These are phyloP conservation scores for Thuidium tamariscinum DNA, from an alignment of 225 moss, liverwort and hornwort genomes.

Conservation along the genomic window DNA sequence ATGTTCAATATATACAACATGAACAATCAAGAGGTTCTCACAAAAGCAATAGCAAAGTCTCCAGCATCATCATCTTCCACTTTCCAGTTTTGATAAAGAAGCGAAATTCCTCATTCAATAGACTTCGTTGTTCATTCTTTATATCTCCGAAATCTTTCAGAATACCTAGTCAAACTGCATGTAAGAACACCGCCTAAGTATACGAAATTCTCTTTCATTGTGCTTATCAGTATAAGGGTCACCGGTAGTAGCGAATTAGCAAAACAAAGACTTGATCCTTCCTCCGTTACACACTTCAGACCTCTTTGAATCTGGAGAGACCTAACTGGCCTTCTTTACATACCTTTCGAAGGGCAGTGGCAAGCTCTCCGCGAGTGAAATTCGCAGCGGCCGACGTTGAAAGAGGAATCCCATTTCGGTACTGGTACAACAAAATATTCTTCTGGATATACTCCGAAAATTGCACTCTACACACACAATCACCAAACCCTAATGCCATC, in stretches of 20 bases:
- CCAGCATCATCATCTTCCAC: conserved; percentile 1
- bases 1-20: background rate
- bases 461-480: conserved; percentile 54
- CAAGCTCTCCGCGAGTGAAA: conserved; percentile 86
- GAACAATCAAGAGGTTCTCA: background rate
- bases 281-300: background rate
- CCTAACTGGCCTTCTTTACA: background rate
- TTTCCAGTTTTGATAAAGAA: background rate
- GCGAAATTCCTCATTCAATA: background rate
- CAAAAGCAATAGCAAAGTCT: background rate
- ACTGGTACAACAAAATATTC: conserved; percentile 79
- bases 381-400: conserved; percentile 91
- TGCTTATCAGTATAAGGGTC: background rate
- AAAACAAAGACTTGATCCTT: background rate
- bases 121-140: background rate
- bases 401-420: conserved; percentile 78
- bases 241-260: background rate
- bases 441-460: conserved; percentile 96
- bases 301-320: background rate
- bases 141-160: background rate
- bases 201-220: background rate
- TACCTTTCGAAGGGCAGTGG: conserved; percentile 89
- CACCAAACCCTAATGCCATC: background rate
- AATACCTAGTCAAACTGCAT: background rate
- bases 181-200: background rate